Evolutionary conservation across 2,329 filamentous ascomycete genomes (phyloP), one percentile per base, ranked within the genome.

Genomic region (Penicillium sp.): DNA sequence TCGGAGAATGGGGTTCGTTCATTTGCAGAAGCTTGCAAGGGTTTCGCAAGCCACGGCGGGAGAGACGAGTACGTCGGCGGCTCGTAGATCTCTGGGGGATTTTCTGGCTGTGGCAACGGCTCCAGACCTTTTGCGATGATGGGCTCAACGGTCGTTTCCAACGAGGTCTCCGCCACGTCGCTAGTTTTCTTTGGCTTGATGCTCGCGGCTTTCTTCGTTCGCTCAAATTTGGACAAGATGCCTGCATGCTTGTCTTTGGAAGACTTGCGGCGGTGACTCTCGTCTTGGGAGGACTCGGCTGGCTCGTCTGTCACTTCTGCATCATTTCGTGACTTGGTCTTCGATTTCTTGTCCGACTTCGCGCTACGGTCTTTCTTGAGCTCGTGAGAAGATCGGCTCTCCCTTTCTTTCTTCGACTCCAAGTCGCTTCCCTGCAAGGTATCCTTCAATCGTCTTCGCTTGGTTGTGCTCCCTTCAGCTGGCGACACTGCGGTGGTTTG

Each of bases 11-110:
- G 72, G 1, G 74, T 72, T 29, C 73, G 78, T 8, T 78, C 76
- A 4, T 81, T 76, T 7, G 82, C 76, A 0, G 83, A 76, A 4
- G 90, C 82, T 26, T 80, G 77, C n/a, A 85, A 78, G 0, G 90
- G 90, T 9, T 83, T 78, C 4, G 85, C 82, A 9, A 96, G 76
- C 91, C 91, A 97, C 3, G 76, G 58, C 0, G 91, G 91, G 3
- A 95, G 74, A 1, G 86, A 86, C 28, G 89, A 84, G 66, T 88
- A 90, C n/a, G 79, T 78, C 2, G 85, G 82, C 45, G 78, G 77
- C 43, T 79, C 76, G 1, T 74, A 73, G 28, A 78, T 71, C 39
- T 83, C 77, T 1, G 76, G 72, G 1, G 81, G 75, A 0, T 79
- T 80, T 45, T 66, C 64, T 18, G 66, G 90, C 57, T 95, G 90